A percentile compares a stretch with the other conserved stretches of the same genome.
phyloP scores from a whole-genome alignment of 768 basidiomycete genomes.

The Suillus lakei region DNA sequence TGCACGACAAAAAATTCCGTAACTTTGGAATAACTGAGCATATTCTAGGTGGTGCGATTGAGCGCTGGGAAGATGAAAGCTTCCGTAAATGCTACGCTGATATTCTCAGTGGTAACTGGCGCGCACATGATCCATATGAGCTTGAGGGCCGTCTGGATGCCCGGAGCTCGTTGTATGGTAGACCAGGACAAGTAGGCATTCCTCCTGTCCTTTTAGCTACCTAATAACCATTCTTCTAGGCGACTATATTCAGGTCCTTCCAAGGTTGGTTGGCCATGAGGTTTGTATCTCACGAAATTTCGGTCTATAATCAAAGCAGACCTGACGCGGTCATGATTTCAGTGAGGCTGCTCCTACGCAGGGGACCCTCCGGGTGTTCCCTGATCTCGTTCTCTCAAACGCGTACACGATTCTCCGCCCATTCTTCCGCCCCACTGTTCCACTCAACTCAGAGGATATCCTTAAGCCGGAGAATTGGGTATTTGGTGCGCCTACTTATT shows the following conservation, averaged over 20 bases:
- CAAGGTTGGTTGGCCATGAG: constrained; percentile 80
- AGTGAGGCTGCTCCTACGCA: constrained; percentile 71
- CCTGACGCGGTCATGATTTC: constrained; percentile 1
- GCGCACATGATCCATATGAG: constrained; percentile 68
- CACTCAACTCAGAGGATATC: constrained; percentile 44
- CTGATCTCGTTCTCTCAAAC: constrained; percentile 66
- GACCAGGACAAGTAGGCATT: constrained; percentile 50
- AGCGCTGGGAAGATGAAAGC: constrained; percentile 71
- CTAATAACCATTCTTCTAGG: constrained; percentile 29
- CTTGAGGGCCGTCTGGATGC: constrained; percentile 64
- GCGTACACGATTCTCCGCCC: constrained; percentile 77
- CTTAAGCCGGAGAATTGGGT: constrained; percentile 58
- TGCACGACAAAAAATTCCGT: constrained; percentile 25
- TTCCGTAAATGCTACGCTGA: constrained; percentile 65
- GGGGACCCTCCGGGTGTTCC: constrained; percentile 73
- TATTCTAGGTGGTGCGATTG: constrained; percentile 65
- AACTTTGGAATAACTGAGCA: neutral
- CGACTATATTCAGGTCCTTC: constrained; percentile 64
- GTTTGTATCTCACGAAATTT: constrained; percentile 32
- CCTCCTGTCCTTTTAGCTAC: neutral
- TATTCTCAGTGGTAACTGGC: constrained; percentile 68
- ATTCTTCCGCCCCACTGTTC: constrained; percentile 65
- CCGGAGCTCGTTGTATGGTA: constrained; percentile 65
- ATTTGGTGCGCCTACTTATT: constrained; percentile 39
- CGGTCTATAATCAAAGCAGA: neutral